Base-by-base conservation (phyloP, 768 basidiomycete genomes). In the Xerocomus spinulosus region DNA sequence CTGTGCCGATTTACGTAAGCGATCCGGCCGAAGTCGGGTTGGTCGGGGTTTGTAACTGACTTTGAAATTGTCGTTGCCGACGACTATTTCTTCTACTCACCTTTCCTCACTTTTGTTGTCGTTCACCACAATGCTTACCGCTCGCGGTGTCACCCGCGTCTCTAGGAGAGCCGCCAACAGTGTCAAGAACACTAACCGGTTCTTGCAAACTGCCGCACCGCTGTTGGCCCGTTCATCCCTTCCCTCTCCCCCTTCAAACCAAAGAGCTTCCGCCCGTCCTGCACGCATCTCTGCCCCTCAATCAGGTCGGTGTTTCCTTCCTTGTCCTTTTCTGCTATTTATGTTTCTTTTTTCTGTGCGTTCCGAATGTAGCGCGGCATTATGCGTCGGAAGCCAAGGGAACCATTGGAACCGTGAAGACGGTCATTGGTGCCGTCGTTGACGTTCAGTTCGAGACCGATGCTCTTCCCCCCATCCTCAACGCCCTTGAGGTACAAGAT, bases 391-490 rank as follows among this genome's bases (percentile, higher is more conserved):
- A 95, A 70, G 80, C 88, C 50, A 85, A 82, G 75, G 70, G 61
- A 57, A 69, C 78, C 46, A 72, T 79, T 60, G 94, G 94, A 60
- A 73, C 80, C 38, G 89, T 97, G 66, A 96, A 97, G 80, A 94
- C 92, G 60, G 94, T 99, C 79, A 99, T 99, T 73, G 96, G 96
- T 87, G 95, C 96, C 74, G 96, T 99, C 74, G 96, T 99, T 66
- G 96, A 99, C 69, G 96, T 99, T 60, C 92, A 97, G 73, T 98
- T 98, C 66, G 94, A 95, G 59, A 82, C 84, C 42, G 94, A 95
- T 58, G 2, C 37, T 25, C 87, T 98, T 34, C 96, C 96, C 42
- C 90, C 94, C 56, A 98, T 99, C 71, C 83, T 99, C 64, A 98
- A 98, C 70, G 96, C 96, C 61, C 88, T 99, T 60, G 96, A 99